Evolutionary conservation across 305 asterid species (phyloP), one percentile per base, ranked within the genome.

Genomic region (Rubia tinctorum): DNA sequence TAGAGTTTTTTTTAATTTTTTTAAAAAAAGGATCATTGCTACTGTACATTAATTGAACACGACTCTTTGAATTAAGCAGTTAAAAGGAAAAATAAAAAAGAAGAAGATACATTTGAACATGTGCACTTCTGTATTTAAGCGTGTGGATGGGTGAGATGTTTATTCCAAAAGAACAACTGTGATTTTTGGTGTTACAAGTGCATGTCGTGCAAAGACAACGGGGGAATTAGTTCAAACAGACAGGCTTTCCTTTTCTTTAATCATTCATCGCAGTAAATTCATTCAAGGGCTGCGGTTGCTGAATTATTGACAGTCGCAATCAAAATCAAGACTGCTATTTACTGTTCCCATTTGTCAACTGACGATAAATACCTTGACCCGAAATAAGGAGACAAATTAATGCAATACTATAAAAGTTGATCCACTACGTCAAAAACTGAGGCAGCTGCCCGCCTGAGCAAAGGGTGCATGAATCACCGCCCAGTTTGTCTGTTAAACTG

Each of bases 101-200:
- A n/a, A n/a, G n/a, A n/a, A n/a, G n/a, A 43, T 43, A 6, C 0
- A 13, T 49, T 49, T 4, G 7, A 17, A 17, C 22, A 53, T 53
- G 59, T 53, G 59, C 59, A 53, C 10, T 5, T 49, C 34, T 49
- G 55, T 18, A 49, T 49, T 49, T 5, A 49, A 25, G 34, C 15
- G 49, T n/a, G 44, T 30, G 68, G 60, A 23, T 27, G 47, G 47
- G 45, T 49, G 63, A 69, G 69, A 66, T 47, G 61, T 68, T 58
- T 68, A 61, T 68, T 47, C 61, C 72, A 40, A 68, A 13, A 68
- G 44, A 68, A 58, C 73, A 69, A 49, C 73, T 49, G 45, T 18
- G 42, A 17, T 58, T 69, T 51, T 18, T 49, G 34, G 72, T 47
- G 72, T 44, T 20, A 22, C 30, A 34, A 8, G 23, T 49, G 3